phyloP scores from a whole-genome alignment of 306 rosid genomes.

The Quercus robur region DNA sequence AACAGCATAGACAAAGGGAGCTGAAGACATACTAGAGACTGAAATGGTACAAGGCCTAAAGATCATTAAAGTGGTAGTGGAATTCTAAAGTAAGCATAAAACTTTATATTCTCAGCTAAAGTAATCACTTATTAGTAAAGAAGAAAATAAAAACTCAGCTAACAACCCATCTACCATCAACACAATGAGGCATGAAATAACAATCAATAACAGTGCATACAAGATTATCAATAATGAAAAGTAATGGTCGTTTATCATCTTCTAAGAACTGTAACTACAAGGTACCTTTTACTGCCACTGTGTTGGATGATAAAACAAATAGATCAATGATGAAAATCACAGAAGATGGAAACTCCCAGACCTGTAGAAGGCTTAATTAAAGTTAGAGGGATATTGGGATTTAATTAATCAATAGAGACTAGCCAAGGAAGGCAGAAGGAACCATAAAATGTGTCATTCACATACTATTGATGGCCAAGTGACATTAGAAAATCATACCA shows the following conservation, averaged over 20 bases:
- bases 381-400: slow-evolving; percentile 18
- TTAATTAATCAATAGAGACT: not conserved
- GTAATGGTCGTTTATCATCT: not conserved
- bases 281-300: slow-evolving; percentile 78
- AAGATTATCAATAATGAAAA: not conserved
- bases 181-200: not conserved
- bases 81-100: not conserved
- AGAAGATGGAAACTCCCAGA: slow-evolving; percentile 88
- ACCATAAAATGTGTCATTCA: not conserved
- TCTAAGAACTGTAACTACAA: not conserved
- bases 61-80: not conserved
- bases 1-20: not conserved
- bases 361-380: slow-evolving; percentile 41
- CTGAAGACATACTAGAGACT: not conserved
- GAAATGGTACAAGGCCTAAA: not conserved
- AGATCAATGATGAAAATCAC: slow-evolving; percentile 70
- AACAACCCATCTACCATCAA: not conserved
- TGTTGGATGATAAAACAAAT: slow-evolving; percentile 79
- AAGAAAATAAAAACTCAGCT: not conserved
- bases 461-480: not conserved
- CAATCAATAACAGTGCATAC: not conserved
- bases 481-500: slow-evolving; percentile 46
- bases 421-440: not conserved
- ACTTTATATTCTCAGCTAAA: not conserved
- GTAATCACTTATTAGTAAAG: not conserved